Conservation (phyloP, 352 stramenopile genomes). For the Phytophthora meadii region DNA sequence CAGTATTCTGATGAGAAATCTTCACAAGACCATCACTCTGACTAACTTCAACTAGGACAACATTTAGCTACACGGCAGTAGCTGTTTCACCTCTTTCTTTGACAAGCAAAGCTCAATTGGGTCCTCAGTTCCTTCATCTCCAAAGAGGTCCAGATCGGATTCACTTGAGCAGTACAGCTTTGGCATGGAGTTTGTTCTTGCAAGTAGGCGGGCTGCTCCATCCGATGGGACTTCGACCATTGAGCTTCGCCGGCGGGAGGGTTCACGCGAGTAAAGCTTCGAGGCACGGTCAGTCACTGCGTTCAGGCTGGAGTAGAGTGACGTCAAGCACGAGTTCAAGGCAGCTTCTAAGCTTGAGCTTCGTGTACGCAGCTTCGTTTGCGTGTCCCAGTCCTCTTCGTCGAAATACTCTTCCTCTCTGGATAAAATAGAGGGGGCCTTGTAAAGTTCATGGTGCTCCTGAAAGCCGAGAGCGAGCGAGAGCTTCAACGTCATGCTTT, state of each 20-base stretch:
- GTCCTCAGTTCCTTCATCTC: constrained; percentile 1
- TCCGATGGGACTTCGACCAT: constrained; percentile 15
- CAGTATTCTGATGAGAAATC: background rate
- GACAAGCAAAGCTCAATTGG: background rate
- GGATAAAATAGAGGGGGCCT: constrained; percentile 17
- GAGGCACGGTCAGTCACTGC: constrained; percentile 2
- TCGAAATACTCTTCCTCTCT: constrained; percentile 14
- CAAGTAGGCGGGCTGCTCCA: background rate
- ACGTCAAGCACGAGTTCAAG: constrained; percentile 17
- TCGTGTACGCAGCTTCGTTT: constrained; percentile 8
- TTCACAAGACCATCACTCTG: constrained; percentile 19
- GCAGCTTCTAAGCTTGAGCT: constrained; percentile 15
- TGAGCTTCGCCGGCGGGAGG: constrained; percentile 5
- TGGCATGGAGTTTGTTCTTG: constrained; percentile 24
- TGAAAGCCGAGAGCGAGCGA: constrained; percentile 15
- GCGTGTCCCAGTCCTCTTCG: constrained; percentile 23
- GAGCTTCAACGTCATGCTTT: constrained; percentile 14
- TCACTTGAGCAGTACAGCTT: constrained; percentile 14
- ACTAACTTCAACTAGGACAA: constrained; percentile 26
- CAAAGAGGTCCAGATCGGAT: constrained; percentile 23
- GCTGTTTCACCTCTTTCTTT: background rate
- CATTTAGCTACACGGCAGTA: constrained; percentile 3
- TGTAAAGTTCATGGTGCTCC: constrained; percentile 15
- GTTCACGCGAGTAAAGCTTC: constrained; percentile 2
- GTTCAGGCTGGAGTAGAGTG: constrained; percentile 19